phyloP scores from a whole-genome alignment of 106 monocot species.

The Allium cepa region DNA sequence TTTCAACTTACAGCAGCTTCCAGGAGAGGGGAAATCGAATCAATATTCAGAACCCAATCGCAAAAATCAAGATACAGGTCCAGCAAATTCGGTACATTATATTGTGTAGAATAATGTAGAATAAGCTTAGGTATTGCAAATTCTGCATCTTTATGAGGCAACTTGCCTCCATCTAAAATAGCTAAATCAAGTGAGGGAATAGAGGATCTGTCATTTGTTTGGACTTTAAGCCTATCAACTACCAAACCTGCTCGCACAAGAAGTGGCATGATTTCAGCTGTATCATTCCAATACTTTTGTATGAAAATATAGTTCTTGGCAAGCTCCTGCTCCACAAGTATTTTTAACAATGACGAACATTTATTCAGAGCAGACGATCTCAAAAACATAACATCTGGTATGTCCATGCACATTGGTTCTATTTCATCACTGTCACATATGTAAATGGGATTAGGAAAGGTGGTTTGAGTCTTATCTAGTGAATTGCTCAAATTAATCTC shows the following conservation, averaged over 20 bases:
- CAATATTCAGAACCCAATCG: constrained; percentile 41
- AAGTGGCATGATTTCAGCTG: constrained; percentile 51
- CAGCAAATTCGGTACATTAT: constrained; percentile 65
- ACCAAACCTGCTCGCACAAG: constrained; percentile 59
- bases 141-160: constrained; percentile 20
- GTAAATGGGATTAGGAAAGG: constrained; percentile 20
- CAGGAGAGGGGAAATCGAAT: constrained; percentile 35
- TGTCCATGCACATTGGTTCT: constrained; percentile 50
- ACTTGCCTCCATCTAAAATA: constrained; percentile 8
- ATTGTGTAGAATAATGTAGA: constrained; percentile 42
- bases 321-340: constrained; percentile 60
- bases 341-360: constrained; percentile 61
- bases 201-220: constrained; percentile 1
- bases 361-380: constrained; percentile 25
- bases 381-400: constrained; percentile 69
- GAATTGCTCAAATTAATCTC: constrained; percentile 40
- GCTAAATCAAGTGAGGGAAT: constrained; percentile 23
- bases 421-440: constrained; percentile 47
- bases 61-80: constrained; percentile 85
- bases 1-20: constrained; percentile 75
- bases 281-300: constrained; percentile 71
- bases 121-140: constrained; percentile 68
- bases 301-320: constrained; percentile 78
- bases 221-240: constrained; percentile 12
- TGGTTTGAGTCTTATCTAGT: constrained; percentile 10